Base-by-base conservation (phyloP, 2,329 filamentous ascomycete species). In the Penicillium italicum region DNA sequence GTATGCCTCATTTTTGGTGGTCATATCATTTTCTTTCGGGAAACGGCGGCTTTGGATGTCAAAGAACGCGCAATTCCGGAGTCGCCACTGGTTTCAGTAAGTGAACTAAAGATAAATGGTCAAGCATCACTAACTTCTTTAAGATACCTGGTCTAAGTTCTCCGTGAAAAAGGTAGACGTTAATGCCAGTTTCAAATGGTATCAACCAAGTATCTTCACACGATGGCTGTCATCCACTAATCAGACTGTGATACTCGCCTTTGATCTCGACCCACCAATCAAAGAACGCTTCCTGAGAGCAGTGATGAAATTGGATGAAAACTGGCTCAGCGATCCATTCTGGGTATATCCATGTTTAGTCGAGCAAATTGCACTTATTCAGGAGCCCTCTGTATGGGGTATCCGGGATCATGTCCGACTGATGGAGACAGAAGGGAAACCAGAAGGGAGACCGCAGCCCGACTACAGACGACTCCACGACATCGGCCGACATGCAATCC, bases 401-500 rank as follows among this genome's bases (percentile, higher is more conserved):
- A 59, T 69, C 12, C 66, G 69, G 11, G 48, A 69, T 38, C 45
- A 62, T 22, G 59, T 72, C 40, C 57, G 69, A 44, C 20, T 12
- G 0, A 59, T 65, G 18, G 69, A 72, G 41, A 64, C 63, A 49
- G 57, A 59, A 28, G 30, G 26, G 8, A 49, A 44, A 2, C 50
- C 55, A 10, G 11, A 36, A 14, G 55, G 53, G 0, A 57, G 50
- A 40, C 60, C 60, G 5, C 46, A 57, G 31, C 62, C 62, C 3
- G 45, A 69, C 48, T 69, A 68, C 34, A 58, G 61, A 24, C 48
- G 38, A 22, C 54, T 70, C 3, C 68, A 72, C 45, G 64, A 72
- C 20, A 62, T 69, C 20, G 65, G 66, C 14, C 60, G 69, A 16
- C 70, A 72, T 52, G 64, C 64, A n/a, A 68, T 72, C 16, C 68